phyloP scores from a whole-genome alignment of 148 eudicot genomes.

The Rhododendron kiyosumense region DNA sequence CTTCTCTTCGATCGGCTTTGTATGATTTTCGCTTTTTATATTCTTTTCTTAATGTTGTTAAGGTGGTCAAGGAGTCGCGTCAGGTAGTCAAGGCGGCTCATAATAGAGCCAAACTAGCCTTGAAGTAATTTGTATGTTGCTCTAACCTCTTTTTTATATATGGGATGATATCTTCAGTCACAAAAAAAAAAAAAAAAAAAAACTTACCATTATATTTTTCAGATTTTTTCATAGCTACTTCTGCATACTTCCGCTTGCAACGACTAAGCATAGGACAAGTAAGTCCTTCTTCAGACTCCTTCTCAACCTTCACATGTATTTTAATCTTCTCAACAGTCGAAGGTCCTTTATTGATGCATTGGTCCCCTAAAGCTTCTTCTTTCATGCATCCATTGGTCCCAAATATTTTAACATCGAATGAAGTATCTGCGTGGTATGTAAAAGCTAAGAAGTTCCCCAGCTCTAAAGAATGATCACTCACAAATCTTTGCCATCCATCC shows the following conservation, averaged over 20 bases:
- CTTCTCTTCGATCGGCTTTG: too few relatives aligned
- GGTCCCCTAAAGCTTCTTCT: background rate
- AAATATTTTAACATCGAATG: conserved; percentile 23
- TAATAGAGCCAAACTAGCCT: too few relatives aligned
- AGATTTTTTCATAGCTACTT: background rate
- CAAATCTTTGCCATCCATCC: conserved; percentile 27
- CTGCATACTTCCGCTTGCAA: conserved; percentile 2
- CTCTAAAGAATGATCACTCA: conserved; percentile 10
- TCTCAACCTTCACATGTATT: background rate
- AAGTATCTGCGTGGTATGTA: conserved; percentile 8
- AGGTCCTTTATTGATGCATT: background rate
- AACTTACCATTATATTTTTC: background rate
- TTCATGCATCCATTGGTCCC: conserved; percentile 22
- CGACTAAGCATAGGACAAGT: background rate
- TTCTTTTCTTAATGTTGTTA: too few relatives aligned
- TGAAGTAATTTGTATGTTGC: too few relatives aligned
- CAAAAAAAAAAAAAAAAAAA: background rate
- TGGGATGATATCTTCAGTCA: too few relatives aligned
- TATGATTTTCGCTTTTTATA: too few relatives aligned
- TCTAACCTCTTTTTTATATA: too few relatives aligned
- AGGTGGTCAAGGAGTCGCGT: too few relatives aligned
- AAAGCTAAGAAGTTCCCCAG: conserved; percentile 15
- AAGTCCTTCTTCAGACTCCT: conserved; percentile 1
- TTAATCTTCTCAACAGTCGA: background rate
- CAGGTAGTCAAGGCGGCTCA: too few relatives aligned